A percentile compares a stretch with the other conserved stretches of the same genome.
Conservation (phyloP, 2,329 filamentous ascomycete species). For the Talaromyces sp. region DNA sequence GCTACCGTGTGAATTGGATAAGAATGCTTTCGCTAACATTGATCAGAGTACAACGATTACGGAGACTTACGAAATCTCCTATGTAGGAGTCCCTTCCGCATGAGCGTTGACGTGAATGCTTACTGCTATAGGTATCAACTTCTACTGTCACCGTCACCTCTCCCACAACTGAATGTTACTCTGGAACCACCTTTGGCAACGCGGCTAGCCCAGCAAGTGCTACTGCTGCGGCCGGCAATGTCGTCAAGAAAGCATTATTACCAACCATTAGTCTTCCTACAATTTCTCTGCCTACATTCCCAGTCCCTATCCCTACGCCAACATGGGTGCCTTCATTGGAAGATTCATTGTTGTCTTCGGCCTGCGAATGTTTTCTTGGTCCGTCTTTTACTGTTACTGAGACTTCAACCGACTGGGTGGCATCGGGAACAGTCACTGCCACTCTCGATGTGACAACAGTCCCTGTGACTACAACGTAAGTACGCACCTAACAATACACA, state of each 20-base stretch:
- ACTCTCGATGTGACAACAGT: slow-evolving; percentile 13
- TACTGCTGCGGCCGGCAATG: background rate
- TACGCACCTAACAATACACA: background rate
- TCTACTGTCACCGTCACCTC: slow-evolving; percentile 4
- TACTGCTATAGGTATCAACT: background rate
- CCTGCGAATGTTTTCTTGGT: slow-evolving; percentile 14
- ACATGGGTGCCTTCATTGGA: background rate
- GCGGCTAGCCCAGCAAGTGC: background rate
- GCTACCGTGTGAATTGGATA: background rate
- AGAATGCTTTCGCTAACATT: background rate
- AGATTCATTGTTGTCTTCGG: slow-evolving; percentile 1
- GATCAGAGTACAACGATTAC: slow-evolving; percentile 13
- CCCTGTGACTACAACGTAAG: slow-evolving; percentile 6
- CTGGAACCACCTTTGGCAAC: slow-evolving; percentile 1
- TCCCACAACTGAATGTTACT: slow-evolving; percentile 14
- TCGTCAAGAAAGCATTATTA: background rate
- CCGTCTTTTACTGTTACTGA: slow-evolving; percentile 15
- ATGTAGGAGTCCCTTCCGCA: background rate
- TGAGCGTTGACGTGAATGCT: background rate
- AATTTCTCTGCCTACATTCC: background rate
- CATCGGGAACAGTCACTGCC: slow-evolving; percentile 12
- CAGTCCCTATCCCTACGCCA: background rate
- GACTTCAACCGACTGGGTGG: slow-evolving; percentile 13
- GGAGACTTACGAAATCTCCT: slow-evolving; percentile 10
- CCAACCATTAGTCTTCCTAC: background rate